These are phyloP conservation scores for Tubosaeta brunneosetosa DNA, from an alignment of 768 basidiomycete genomes.

Conservation along the genomic window DNA sequence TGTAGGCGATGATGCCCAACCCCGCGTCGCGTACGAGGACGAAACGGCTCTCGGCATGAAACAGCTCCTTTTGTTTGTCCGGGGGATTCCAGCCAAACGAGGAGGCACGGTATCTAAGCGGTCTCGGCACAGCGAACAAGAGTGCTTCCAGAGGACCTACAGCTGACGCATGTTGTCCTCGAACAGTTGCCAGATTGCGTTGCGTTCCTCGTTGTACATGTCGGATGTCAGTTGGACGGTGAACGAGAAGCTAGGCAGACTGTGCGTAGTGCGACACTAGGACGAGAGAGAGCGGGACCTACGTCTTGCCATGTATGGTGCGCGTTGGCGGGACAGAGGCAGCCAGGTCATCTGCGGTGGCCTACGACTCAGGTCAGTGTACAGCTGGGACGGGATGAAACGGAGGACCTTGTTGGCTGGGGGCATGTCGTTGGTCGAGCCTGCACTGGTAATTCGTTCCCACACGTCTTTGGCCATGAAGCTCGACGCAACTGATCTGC, in stretches of 20 bases:
- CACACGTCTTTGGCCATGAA: slow-evolving; percentile 53
- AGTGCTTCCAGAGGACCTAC: slow-evolving; percentile 22
- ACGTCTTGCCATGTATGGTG: slow-evolving; percentile 15
- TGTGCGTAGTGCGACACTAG: neutral
- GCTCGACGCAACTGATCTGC: slow-evolving; percentile 88
- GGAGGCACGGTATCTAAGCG: slow-evolving; percentile 50
- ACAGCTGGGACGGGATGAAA: neutral
- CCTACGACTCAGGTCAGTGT: slow-evolving; percentile 12
- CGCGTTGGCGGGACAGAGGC: slow-evolving; percentile 10
- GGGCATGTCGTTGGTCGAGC: slow-evolving; percentile 13
- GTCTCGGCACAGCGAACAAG: neutral
- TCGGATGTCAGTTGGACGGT: slow-evolving; percentile 25
- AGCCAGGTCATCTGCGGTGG: slow-evolving; percentile 18
- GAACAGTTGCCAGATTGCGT: slow-evolving; percentile 47
- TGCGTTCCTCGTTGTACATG: slow-evolving; percentile 34
- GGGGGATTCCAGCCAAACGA: slow-evolving; percentile 64
- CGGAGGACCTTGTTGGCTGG: slow-evolving; percentile 34
- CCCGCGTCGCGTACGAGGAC: slow-evolving; percentile 36
- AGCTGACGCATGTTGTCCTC: slow-evolving; percentile 55
- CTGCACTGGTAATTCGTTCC: neutral
- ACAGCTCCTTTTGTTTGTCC: slow-evolving; percentile 56
- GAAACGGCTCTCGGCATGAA: slow-evolving; percentile 56
- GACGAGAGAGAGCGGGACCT: neutral
- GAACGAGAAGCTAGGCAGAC: slow-evolving; percentile 20
- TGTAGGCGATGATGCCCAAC: slow-evolving; percentile 35